Percentiles rank a stretch among this genome's conserved stretches.
phyloP scores from a whole-genome alignment of 805 yeast species.

The Maudiozyma serrabonitensis region DNA sequence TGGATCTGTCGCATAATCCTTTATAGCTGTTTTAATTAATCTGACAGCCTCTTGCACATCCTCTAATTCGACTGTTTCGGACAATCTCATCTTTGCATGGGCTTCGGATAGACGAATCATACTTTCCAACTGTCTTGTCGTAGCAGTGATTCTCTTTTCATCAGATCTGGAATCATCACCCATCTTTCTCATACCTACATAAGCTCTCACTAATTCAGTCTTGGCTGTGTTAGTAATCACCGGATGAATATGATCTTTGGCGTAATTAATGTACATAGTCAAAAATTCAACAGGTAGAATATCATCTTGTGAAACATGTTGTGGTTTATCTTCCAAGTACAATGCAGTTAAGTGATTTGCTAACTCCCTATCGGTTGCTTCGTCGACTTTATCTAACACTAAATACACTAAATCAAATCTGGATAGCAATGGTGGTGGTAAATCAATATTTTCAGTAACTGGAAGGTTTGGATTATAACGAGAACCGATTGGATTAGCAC shows the following conservation, averaged over 20 bases:
- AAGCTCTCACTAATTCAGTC: constrained; percentile 71
- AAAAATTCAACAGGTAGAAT: constrained; percentile 79
- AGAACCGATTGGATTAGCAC: constrained; percentile 95
- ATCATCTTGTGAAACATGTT: constrained; percentile 55
- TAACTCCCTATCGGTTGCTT: constrained; percentile 68
- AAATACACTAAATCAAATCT: constrained; percentile 92
- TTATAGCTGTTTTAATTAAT: constrained; percentile 84
- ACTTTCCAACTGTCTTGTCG: constrained; percentile 92
- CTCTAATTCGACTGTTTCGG: constrained; percentile 54
- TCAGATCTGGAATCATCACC: constrained; percentile 85
- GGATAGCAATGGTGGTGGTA: constrained; percentile 92
- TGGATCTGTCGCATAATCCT: constrained; percentile 98
- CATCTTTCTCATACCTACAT: constrained; percentile 86
- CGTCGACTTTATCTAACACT: constrained; percentile 88
- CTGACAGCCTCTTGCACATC: constrained; percentile 94
- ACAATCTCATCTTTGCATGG: constrained; percentile 90
- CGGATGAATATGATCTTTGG: constrained; percentile 81
- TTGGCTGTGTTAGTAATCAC: constrained; percentile 71
- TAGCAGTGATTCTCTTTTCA: constrained; percentile 91
- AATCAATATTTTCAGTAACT: constrained; percentile 88
- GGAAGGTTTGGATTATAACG: constrained; percentile 91
- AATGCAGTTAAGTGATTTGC: constrained; percentile 86
- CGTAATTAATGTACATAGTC: constrained; percentile 84
- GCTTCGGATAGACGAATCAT: constrained; percentile 94
- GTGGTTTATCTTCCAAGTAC: constrained; percentile 83